phyloP scores from a whole-genome alignment of 2,329 filamentous ascomycete species.

The Thyridium curvatum region DNA sequence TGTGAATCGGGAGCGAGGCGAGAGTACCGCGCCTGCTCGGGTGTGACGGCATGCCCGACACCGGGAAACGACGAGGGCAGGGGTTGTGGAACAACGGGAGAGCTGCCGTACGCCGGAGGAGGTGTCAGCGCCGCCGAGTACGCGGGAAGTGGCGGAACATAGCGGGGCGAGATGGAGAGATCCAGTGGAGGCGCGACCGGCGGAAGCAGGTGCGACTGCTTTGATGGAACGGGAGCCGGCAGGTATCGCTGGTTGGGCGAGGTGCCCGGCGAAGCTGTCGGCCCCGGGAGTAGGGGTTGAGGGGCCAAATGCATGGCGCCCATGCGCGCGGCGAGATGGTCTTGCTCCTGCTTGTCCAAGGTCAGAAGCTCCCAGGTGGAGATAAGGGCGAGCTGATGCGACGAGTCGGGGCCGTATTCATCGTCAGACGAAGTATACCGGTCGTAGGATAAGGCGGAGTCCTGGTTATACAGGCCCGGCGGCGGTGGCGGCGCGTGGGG shows the following conservation, averaged over 20 bases:
- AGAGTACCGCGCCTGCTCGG: conserved; percentile 15
- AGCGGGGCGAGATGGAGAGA: conserved; percentile 32
- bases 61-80: conserved; percentile 15
- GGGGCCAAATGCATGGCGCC: conserved; percentile 33
- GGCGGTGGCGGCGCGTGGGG: background rate
- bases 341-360: conserved; percentile 23
- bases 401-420: conserved; percentile 13
- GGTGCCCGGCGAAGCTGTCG: conserved; percentile 28
- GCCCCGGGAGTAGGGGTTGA: conserved; percentile 16
- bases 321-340: conserved; percentile 33
- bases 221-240: conserved; percentile 19
- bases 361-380: conserved; percentile 48
- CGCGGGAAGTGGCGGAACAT: conserved; percentile 24
- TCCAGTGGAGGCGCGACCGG: conserved; percentile 13
- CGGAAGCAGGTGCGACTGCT: conserved; percentile 21
- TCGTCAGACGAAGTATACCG: background rate
- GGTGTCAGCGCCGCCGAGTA: conserved; percentile 15
- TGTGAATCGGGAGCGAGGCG: conserved; percentile 49
- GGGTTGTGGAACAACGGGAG: conserved; percentile 12
- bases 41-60: conserved; percentile 3
- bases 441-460: conserved; percentile 19
- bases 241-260: conserved; percentile 22
- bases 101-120: conserved; percentile 25
- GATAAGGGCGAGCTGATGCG: conserved; percentile 37
- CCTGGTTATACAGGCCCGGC: conserved; percentile 9